These are phyloP conservation scores for Colletotrichum tropicicola DNA, from an alignment of 2,329 filamentous ascomycete species.

Conservation along the genomic window DNA sequence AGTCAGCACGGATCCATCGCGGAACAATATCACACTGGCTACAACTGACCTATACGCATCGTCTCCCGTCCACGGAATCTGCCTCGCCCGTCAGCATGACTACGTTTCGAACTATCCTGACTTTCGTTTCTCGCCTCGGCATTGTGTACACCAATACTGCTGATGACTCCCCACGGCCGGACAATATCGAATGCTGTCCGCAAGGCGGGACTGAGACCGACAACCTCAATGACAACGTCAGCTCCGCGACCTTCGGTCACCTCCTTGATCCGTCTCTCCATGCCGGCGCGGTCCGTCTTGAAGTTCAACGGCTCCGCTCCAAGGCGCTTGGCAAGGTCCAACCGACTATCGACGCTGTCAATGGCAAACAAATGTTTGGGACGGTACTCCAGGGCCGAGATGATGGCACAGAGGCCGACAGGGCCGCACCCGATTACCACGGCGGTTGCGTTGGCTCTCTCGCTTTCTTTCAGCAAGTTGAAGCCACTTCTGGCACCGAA, in stretches of 20 bases:
- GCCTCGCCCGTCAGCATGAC: neutral
- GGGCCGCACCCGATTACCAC: constrained; percentile 88
- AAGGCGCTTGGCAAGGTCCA: constrained; percentile 76
- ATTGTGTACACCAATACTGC: constrained; percentile 81
- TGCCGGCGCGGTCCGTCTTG: constrained; percentile 68
- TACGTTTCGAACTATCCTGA: neutral
- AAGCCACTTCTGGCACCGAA: constrained; percentile 86
- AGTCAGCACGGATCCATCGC: neutral
- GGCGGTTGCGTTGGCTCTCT: constrained; percentile 73
- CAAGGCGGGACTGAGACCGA: constrained; percentile 75
- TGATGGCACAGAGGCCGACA: constrained; percentile 84
- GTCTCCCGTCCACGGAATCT: constrained; percentile 73
- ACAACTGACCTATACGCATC: constrained; percentile 66
- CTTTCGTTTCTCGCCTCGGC: constrained; percentile 61
- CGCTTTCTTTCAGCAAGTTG: constrained; percentile 64
- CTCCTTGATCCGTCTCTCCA: constrained; percentile 76
- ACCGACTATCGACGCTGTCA: constrained; percentile 78
- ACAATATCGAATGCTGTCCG: constrained; percentile 76
- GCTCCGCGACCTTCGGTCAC: constrained; percentile 83
- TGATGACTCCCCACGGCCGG: constrained; percentile 77
- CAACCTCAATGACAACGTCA: constrained; percentile 84
- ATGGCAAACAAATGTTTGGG: constrained; percentile 82
- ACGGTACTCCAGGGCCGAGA: constrained; percentile 78
- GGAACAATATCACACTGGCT: neutral
- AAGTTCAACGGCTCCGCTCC: constrained; percentile 90